These are phyloP conservation scores for Nymphaea thermarum DNA, from an alignment of 164 flowering plant species.

Conservation along the genomic window DNA sequence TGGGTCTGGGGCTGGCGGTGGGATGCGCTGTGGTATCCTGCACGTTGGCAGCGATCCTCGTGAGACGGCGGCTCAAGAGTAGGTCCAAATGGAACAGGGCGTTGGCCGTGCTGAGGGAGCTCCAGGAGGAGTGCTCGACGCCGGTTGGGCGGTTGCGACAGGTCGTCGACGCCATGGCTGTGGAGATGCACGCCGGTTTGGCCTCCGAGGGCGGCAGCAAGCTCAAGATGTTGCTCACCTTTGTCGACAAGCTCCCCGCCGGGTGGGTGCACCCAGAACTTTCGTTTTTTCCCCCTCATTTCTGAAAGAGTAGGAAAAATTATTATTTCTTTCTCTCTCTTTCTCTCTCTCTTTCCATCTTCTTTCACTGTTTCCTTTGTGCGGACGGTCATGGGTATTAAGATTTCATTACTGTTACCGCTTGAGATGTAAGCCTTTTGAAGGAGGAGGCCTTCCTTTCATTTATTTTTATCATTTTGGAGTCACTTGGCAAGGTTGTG, in stretches of 20 bases:
- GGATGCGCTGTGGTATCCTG: constrained; percentile 57
- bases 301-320: too few relatives aligned
- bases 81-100: constrained; percentile 63
- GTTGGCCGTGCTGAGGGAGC: constrained; percentile 50
- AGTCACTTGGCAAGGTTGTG: not conserved
- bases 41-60: constrained; percentile 61
- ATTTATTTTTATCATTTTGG: not conserved
- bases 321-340: not conserved
- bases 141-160: constrained; percentile 47
- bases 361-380: not conserved
- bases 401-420: not conserved
- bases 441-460: not conserved
- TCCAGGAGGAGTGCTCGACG: constrained; percentile 61
- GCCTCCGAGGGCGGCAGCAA: constrained; percentile 96
- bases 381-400: not conserved
- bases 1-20: constrained; percentile 50
- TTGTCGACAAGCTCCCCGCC: constrained; percentile 56
- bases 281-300: too few relatives aligned
- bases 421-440: not conserved
- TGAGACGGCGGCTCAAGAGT: constrained; percentile 47
- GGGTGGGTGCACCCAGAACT: constrained; percentile 28
- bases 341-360: not conserved
- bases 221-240: constrained; percentile 84
- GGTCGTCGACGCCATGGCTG: constrained; percentile 88
- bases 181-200: constrained; percentile 96